Base-by-base conservation (phyloP, 2,329 filamentous ascomycete species). In the Scedosporium aurantiacum region DNA sequence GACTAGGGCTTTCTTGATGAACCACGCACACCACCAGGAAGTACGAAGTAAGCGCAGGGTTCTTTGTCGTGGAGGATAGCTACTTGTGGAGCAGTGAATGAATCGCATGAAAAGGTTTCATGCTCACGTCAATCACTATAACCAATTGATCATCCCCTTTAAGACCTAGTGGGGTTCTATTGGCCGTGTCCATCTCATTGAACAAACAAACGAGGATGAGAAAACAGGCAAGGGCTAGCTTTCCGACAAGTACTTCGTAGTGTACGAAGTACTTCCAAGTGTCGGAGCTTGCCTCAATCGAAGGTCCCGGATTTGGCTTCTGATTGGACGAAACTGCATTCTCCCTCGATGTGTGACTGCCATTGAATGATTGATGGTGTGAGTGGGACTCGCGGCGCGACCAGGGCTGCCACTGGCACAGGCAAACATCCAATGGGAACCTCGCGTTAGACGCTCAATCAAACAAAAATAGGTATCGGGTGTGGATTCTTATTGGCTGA, bases 301-400 rank as follows among this genome's bases (percentile, higher is more conserved):
- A 16, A 21, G 21, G 14, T 7, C 18, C 57, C 37, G n/a, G 41
- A 14, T 3, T 8, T 6, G 43, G 27, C 8, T 7, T 28, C 3
- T 52, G 6, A 60, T 60, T 60, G 58, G 58, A 2, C 40, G 12
- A 32, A 37, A 43, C 41, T 5, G 5, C 6, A 25, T 32, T 25
- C 43, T 50, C 43, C 2, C 25, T 18, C 47, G 25, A 43, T 52
- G 58, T 52, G 58, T 60, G 58, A 60, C 58, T 23, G n/a, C 37
- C 57, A 32, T 41, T 52, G 3, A 25, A n/a, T n/a, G n/a, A n/a
- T n/a, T n/a, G n/a, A n/a, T n/a, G n/a, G 58, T 60, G 58, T 60
- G 58, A 25, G 58, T 60, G 58, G 58, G 58, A 52, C 58, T 23
- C n/a, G n/a, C n/a, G 58, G 40, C 58, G 58, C 58, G 43, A 52